Percentiles rank a stretch among this genome's conserved stretches.
phyloP scores from a whole-genome alignment of 2,329 filamentous ascomycete species.

The Aspergillus terreus region DNA sequence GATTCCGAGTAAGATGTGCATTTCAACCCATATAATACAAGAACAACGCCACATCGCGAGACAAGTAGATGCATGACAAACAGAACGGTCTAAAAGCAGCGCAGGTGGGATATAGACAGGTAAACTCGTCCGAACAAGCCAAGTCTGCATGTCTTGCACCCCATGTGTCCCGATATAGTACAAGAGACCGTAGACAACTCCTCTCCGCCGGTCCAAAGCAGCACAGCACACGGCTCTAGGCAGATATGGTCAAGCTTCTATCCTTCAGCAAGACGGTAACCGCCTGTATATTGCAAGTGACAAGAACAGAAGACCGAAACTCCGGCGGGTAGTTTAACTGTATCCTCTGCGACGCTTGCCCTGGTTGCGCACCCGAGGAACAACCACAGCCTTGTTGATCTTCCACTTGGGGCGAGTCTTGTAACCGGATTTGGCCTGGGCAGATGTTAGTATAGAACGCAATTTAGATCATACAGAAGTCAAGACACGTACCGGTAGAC shows the following conservation, averaged over 20 bases:
- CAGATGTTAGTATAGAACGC: slow-evolving; percentile 10
- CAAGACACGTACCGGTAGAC: slow-evolving; percentile 70
- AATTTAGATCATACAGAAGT: slow-evolving; percentile 7
- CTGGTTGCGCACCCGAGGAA: slow-evolving; percentile 79
- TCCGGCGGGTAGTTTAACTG: slow-evolving; percentile 35
- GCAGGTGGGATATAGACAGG: slow-evolving; percentile 3
- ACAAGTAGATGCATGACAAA: slow-evolving; percentile 4
- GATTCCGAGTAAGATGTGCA: slow-evolving; percentile 1
- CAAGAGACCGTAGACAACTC: slow-evolving; percentile 7
- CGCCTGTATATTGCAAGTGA: slow-evolving; percentile 1
- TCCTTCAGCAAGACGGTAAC: slow-evolving; percentile 1
- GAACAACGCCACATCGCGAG: slow-evolving; percentile 16
- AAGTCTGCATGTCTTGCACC: slow-evolving; percentile 5
- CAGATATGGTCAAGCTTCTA: neutral
- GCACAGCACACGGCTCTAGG: slow-evolving; percentile 1
- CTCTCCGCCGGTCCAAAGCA: slow-evolving; percentile 2
- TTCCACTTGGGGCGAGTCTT: slow-evolving; percentile 90
- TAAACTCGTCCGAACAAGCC: slow-evolving; percentile 2
- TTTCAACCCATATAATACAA: slow-evolving; percentile 17
- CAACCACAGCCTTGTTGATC: slow-evolving; percentile 86
- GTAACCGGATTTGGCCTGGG: slow-evolving; percentile 59
- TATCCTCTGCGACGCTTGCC: slow-evolving; percentile 76
- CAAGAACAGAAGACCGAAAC: slow-evolving; percentile 3
- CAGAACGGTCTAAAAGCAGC: slow-evolving; percentile 7
- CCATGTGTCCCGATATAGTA: slow-evolving; percentile 16